phyloP scores from a whole-genome alignment of 345 rosid genomes.

The Mallotus nudiflorus region DNA sequence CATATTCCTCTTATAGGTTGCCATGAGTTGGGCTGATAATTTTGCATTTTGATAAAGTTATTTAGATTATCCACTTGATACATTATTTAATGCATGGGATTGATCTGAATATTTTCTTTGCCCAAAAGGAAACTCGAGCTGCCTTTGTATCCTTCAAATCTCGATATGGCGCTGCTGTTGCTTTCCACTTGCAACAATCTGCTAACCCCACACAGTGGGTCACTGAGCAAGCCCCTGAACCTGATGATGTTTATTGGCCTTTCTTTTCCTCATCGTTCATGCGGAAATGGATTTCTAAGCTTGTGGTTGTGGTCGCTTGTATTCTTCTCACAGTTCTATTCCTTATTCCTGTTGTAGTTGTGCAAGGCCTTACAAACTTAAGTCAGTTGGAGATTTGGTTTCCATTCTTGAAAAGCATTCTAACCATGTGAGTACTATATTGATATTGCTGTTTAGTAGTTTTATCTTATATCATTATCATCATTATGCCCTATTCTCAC shows the following conservation, averaged over 20 bases:
- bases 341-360: constrained; percentile 85
- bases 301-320: constrained; percentile 63
- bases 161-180: constrained; percentile 78
- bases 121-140: constrained; percentile 76
- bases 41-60: neutral
- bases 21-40: neutral
- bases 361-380: constrained; percentile 94
- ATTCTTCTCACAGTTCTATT: constrained; percentile 76
- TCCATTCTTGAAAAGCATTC: constrained; percentile 76
- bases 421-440: constrained; percentile 56
- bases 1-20: neutral
- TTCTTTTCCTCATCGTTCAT: constrained; percentile 86
- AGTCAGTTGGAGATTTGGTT: constrained; percentile 70
- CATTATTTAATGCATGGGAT: constrained; percentile 4
- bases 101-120: constrained; percentile 24
- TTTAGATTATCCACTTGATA: neutral
- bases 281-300: constrained; percentile 77
- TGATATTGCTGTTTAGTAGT: neutral
- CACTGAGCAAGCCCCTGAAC: constrained; percentile 87
- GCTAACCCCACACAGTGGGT: constrained; percentile 83
- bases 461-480: neutral
- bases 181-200: constrained; percentile 75
- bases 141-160: constrained; percentile 97
- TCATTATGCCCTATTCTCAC: neutral
- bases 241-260: constrained; percentile 91